Evolutionary conservation across 352 stramenopile species (phyloP).

Genomic region (Elongisporangium prolatum): DNA sequence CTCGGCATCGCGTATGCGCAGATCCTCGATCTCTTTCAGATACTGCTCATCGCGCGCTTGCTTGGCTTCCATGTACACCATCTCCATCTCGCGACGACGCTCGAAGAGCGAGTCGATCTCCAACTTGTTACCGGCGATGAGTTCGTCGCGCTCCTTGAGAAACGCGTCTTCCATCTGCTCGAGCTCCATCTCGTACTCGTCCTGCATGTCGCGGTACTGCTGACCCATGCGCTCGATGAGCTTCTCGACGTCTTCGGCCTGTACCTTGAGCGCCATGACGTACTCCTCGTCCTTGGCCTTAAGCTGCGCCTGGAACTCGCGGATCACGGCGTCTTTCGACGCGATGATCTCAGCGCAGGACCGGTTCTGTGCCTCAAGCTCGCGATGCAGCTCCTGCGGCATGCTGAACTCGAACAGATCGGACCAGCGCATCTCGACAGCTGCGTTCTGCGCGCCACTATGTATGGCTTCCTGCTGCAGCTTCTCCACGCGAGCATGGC

Average conservation of each 20-base stretch:
- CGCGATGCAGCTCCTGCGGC: slow-evolving; percentile 89
- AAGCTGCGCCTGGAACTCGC: slow-evolving; percentile 88
- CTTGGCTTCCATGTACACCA: slow-evolving; percentile 91
- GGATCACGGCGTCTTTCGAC: slow-evolving; percentile 88
- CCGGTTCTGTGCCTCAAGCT: slow-evolving; percentile 85
- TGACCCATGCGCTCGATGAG: slow-evolving; percentile 86
- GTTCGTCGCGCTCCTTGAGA: slow-evolving; percentile 87
- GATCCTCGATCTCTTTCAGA: slow-evolving; percentile 88
- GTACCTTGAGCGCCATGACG: slow-evolving; percentile 87
- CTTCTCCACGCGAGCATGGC: slow-evolving; percentile 75
- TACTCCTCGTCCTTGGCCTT: slow-evolving; percentile 95
- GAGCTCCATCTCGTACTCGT: slow-evolving; percentile 92
- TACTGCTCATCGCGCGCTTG: slow-evolving; percentile 88
- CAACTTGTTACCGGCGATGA: slow-evolving; percentile 85
- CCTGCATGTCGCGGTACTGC: slow-evolving; percentile 92
- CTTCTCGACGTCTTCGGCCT: slow-evolving; percentile 88
- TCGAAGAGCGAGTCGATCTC: slow-evolving; percentile 94
- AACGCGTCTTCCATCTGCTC: slow-evolving; percentile 93
- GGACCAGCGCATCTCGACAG: slow-evolving; percentile 91
- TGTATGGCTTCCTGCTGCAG: slow-evolving; percentile 91
- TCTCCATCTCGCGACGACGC: slow-evolving; percentile 89
- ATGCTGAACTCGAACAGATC: slow-evolving; percentile 92
- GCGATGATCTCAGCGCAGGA: slow-evolving; percentile 88
- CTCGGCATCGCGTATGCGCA: slow-evolving; percentile 89
- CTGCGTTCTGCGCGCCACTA: slow-evolving; percentile 88